Percentiles rank a stretch among this genome's conserved stretches.
Conservation (phyloP, 495 filamentous ascomycete genomes). For the Aspergillus heteromorphus region DNA sequence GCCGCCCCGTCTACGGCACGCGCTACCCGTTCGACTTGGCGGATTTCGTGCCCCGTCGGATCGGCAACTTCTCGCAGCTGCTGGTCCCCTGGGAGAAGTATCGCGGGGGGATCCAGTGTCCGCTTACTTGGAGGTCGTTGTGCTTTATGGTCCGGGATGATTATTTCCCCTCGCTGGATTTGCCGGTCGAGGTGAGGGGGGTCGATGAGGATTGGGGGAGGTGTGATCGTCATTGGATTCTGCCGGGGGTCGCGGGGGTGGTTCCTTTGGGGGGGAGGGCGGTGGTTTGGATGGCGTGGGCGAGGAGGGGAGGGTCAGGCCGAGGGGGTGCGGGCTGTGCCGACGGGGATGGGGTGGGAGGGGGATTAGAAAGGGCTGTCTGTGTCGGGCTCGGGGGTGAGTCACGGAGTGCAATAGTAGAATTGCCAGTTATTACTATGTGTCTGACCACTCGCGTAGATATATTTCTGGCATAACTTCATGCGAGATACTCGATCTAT, state of each 20-base stretch:
- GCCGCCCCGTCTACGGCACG: constrained; percentile 15
- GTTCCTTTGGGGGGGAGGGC: constrained; percentile 10
- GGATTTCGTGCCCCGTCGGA: constrained; percentile 18
- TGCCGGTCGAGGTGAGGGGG: constrained; percentile 9
- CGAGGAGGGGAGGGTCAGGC: no score
- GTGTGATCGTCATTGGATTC: constrained; percentile 16
- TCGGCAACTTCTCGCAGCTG: constrained; percentile 16
- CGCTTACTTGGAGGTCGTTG: constrained; percentile 4
- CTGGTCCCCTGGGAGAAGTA: constrained; percentile 24
- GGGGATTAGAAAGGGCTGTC: no score
- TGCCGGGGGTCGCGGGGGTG: constrained; percentile 17
- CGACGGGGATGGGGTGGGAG: neutral
- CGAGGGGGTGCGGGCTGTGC: neutral
- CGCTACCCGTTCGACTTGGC: constrained; percentile 23
- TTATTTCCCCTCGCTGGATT: constrained; percentile 7
- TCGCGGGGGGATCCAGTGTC: constrained; percentile 20
- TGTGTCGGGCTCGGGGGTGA: no score
- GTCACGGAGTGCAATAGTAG: no score
- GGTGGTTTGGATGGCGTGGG: no score
- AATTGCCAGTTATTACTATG: no score
- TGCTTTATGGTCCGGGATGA: constrained; percentile 24
- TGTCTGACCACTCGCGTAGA: no score
- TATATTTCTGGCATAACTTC: no score
- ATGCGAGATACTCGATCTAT: no score
- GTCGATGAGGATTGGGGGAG: constrained; percentile 13